Evolutionary conservation across 768 basidiomycete species (phyloP), one percentile per base, ranked within the genome.

Genomic region (Hebeloma cylindrosporum): DNA sequence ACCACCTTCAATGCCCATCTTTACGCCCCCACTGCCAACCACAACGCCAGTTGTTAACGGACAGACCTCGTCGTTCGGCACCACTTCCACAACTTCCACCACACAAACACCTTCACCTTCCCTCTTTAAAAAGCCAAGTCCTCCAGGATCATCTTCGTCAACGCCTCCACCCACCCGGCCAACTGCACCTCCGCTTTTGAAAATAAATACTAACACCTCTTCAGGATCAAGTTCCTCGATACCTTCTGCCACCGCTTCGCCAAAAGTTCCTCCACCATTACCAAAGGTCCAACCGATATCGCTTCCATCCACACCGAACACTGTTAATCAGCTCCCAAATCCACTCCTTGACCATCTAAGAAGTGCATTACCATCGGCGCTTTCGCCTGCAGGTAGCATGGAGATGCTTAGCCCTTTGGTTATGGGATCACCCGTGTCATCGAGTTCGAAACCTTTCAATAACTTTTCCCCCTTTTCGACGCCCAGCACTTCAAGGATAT

Each of bases 331-430:
- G 35, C 64, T 61, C 8, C 54, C 58, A 11, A 70, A 66, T 36
- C 64, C 66, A 9, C 53, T 68, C 1, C 48, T 68, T 2, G 61
- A 57, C 9, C 63, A 67, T 43, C 45, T 73, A 16, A 65, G 67
- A 28, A 54, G 51, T 40, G 49, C 48, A 27, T 36, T 62, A 50
- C 42, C 44, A 58, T 38, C 40, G 8, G 47, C 56, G 13, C 31
- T 43, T 18, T 52, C 52, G 34, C 45, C 45, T 23, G 51, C 50
- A 13, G 35, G 41, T n/a, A 62, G 53, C 38, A 60, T 60, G 31
- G 74, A 69, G 31, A 63, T 71, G 7, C 55, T 77, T 26, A 77
- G 75, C 40, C 76, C 77, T 13, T 54, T 79, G 13, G 50, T 61
- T 16, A 50, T 77, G 6, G 57, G 52, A 6, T 58, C 60, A 8